Evolutionary conservation across 2,329 filamentous ascomycete species (phyloP).

Genomic region (Ophiocordyceps camponoti-saundersi): DNA sequence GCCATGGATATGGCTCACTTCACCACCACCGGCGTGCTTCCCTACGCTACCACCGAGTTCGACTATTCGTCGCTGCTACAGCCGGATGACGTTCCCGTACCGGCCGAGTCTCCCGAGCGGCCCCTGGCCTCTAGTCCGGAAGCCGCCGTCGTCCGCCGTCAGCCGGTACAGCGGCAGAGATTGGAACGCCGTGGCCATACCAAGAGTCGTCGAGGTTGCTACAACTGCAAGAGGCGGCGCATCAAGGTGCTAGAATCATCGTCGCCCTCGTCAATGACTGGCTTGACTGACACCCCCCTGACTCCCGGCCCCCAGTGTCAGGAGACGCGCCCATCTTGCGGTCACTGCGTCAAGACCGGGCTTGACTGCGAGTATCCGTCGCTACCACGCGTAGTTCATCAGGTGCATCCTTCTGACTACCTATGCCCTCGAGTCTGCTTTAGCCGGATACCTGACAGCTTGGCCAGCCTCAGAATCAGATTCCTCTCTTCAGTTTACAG

Average conservation of each 20-base stretch:
- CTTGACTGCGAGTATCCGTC: constrained; percentile 46
- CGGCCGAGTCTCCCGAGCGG: constrained; percentile 13
- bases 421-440: neutral
- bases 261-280: neutral
- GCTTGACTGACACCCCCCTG: neutral
- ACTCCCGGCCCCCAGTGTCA: constrained; percentile 32
- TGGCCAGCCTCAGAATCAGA: constrained; percentile 34
- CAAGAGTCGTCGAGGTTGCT: constrained; percentile 49
- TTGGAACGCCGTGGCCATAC: constrained; percentile 44
- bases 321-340: constrained; percentile 45
- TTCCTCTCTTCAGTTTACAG: constrained; percentile 40
- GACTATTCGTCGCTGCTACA: constrained; percentile 22
- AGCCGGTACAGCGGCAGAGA: constrained; percentile 17
- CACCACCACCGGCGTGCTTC: constrained; percentile 10
- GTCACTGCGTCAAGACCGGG: constrained; percentile 44
- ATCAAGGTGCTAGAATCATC: constrained; percentile 34
- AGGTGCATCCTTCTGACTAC: constrained; percentile 17
- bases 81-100: constrained; percentile 4
- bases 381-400: constrained; percentile 29
- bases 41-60: constrained; percentile 16
- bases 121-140: constrained; percentile 13
- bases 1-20: constrained; percentile 16
- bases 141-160: constrained; percentile 4
- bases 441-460: neutral
- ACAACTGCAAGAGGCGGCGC: constrained; percentile 47